These are phyloP conservation scores for Hondaea fermentalgiana DNA, from an alignment of 108 stramenopile species.

Conservation along the genomic window DNA sequence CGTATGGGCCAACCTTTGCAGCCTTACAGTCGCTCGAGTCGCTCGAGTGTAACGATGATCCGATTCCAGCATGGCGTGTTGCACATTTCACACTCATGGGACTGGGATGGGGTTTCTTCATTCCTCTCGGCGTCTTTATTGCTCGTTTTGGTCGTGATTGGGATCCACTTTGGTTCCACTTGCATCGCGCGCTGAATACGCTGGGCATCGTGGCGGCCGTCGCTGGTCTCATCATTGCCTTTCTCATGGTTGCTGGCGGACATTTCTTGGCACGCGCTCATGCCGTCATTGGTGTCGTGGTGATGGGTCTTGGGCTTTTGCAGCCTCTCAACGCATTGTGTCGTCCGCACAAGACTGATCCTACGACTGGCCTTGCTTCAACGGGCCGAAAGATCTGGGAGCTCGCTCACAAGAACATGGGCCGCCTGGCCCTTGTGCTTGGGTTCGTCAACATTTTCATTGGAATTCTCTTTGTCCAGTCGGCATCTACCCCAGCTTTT, in stretches of 20 bases:
- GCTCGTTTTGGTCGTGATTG: background rate
- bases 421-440: background rate
- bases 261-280: background rate
- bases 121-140: background rate
- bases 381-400: background rate
- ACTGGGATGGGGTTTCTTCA: background rate
- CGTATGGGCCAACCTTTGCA: background rate
- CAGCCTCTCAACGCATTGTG: background rate
- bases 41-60: background rate
- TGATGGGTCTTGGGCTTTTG: background rate
- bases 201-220: background rate
- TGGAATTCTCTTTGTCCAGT: background rate
- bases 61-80: background rate
- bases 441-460: background rate
- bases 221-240: background rate
- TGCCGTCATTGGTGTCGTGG: background rate
- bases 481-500: background rate
- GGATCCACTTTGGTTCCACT: background rate
- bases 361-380: background rate
- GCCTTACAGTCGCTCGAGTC: background rate
- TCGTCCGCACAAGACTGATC: background rate
- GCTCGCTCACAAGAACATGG: background rate
- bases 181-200: background rate
- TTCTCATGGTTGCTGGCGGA: background rate
- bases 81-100: background rate